Evolutionary conservation across 1,284 basidiomycete species (phyloP).

Genomic region (Tranzscheliella williamsii): DNA sequence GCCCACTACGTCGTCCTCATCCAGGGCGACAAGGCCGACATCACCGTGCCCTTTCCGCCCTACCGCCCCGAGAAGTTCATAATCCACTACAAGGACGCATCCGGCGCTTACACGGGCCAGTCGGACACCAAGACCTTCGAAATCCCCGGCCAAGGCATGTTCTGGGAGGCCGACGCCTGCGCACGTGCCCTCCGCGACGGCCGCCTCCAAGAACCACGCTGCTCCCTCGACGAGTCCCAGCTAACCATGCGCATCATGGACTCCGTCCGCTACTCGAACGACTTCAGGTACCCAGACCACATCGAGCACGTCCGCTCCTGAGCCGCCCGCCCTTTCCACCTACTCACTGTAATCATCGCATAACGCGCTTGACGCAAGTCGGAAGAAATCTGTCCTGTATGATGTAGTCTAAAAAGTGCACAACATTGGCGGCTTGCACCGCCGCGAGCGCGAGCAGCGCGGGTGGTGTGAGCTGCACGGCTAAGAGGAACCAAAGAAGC

Average conservation of each 20-base stretch:
- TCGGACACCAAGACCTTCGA: slow-evolving; percentile 65
- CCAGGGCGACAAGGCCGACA: slow-evolving; percentile 59
- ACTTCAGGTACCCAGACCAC: slow-evolving; percentile 26
- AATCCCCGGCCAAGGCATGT: slow-evolving; percentile 64
- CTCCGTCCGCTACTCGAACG: slow-evolving; percentile 16
- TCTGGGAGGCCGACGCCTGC: slow-evolving; percentile 73
- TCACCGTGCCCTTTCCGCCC: slow-evolving; percentile 69
- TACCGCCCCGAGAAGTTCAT: slow-evolving; percentile 63
- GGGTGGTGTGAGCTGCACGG: too few species aligned
- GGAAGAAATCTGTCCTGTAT: too few species aligned
- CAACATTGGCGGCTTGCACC: too few species aligned
- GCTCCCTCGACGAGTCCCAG: slow-evolving; percentile 66
- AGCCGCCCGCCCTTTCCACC: not conserved
- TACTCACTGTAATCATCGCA: not conserved
- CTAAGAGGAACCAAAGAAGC: slow-evolving; percentile 46
- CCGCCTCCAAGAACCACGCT: slow-evolving; percentile 73
- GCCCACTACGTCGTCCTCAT: slow-evolving; percentile 20
- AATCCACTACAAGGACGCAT: slow-evolving; percentile 36
- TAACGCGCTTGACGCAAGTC: too few species aligned
- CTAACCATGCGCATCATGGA: slow-evolving; percentile 52
- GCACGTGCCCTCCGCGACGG: slow-evolving; percentile 76
- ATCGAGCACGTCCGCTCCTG: slow-evolving; percentile 11
- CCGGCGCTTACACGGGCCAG: slow-evolving; percentile 21
- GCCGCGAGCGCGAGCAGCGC: too few species aligned
- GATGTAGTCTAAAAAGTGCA: too few species aligned